Base-by-base conservation (phyloP, 495 filamentous ascomycete genomes). In the Daldinia bambusicola region DNA sequence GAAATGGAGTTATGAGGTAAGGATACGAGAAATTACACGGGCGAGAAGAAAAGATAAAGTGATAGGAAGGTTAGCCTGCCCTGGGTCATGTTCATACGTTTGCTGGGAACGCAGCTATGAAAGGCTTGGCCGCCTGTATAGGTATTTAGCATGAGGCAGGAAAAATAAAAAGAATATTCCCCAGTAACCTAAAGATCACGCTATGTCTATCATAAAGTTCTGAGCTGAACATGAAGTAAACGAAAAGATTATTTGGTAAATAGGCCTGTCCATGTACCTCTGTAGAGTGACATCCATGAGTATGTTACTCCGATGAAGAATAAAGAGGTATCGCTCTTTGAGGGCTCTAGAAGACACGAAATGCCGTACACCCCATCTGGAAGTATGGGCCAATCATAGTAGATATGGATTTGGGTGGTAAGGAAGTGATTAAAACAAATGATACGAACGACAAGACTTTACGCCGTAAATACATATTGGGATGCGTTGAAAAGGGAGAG, bases 121-220 rank as follows among this genome's bases (percentile, higher is more conserved):
- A 61, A 50, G 37, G 38, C 38, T 50, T 72, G 55, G 50, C 53
- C 50, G 61, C 6, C 6, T 61, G 55, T 67, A 72, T 52, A 64
- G 38, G 59, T 75, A 70, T 56, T 40, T 59, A 55, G 61, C 18
- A 9, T 22, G 26, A 64, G 55, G 36, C 53, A 55, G 52, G 63
- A 50, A 63, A 69, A 63, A 61, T 26, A 26, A 55, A 56, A 57
- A 58, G 20, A 43, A 61, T 31, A 64, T 57, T 41, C 53, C 55
- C 66, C 38, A 43, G 30, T 2, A 20, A 56, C 31, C 30, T 22
- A 5, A 37, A n/a, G 22, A n/a, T n/a, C 13, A 7, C 37, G n/a
- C 8, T 13, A 1, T 37, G 2, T 18, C 13, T 26, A 51, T 52
- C n/a, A 43, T 31, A 20, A 48, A 12, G 43, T 22, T 26, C 26